Evolutionary conservation across 2,329 filamentous ascomycete species (phyloP), one percentile per base, ranked within the genome.

Genomic region (Emericellopsis cladophorae): DNA sequence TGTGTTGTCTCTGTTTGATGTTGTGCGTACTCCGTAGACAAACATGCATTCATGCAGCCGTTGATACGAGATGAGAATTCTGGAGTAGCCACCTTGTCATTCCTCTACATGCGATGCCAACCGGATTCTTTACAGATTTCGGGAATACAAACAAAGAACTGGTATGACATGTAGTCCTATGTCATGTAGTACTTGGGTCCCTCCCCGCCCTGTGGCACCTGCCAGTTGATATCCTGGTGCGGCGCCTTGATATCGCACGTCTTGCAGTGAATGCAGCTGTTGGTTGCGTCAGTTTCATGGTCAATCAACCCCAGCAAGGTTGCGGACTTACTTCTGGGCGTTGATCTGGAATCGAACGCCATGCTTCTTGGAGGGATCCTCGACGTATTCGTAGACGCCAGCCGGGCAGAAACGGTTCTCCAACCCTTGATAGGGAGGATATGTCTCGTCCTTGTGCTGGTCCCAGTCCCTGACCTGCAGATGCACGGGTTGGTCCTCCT

Each of bases 191-290:
- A 82, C 59, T 82, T 81, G 31, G 78, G 78, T 1, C 78, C 78
- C 51, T 81, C 92, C 40, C 90, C 92, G 49, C 92, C 89, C 58
- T 95, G 88, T 7, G 92, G 92, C 26, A 92, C 92, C 51, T 87
- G 78, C 87, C 87, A 95, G 62, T 95, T 95, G 64, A 98, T 96
- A 57, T 96, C 92, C 67, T 98, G 92, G 46, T 81, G 77, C 7
- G 92, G 92, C 14, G 87, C 90, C 68, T 98, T 98, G 67, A 98
- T 98, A 62, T 98, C 92, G 60, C 92, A 98, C 12, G 92, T 98
- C 74, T 98, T 98, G 74, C 92, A 98, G 65, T 98, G 92, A 49
- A 98, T 94, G 60, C 92, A 98, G 65, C 89, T 95, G 51, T 33
- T 12, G 10, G 14, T 6, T 38, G 21, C 26, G 12, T 29, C 7